Percentiles rank a stretch among this genome's conserved stretches.
phyloP scores from a whole-genome alignment of 257 asterid genomes.

The Capsicum rhomboideum region DNA sequence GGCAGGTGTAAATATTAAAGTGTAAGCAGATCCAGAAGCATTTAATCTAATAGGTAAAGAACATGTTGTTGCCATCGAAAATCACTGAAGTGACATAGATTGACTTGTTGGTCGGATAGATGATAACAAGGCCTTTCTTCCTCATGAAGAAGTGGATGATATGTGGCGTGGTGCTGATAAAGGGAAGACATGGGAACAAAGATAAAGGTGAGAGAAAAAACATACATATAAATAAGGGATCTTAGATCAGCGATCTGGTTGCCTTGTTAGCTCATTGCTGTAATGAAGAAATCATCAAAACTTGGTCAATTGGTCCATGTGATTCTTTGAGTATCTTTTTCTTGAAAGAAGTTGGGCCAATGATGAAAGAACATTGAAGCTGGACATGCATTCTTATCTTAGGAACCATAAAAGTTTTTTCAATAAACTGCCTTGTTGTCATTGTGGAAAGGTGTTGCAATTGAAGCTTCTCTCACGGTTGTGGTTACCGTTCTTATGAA shows the following conservation, averaged over 20 bases:
- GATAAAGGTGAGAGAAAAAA: too few species aligned
- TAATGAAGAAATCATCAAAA: constrained; percentile 91
- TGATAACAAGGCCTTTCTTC: too few species aligned
- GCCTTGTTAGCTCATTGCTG: constrained; percentile 96
- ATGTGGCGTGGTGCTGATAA: too few species aligned
- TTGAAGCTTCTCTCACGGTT: constrained; percentile 41
- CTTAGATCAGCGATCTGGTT: constrained; percentile 86
- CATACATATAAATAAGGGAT: too few species aligned
- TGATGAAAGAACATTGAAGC: constrained; percentile 85
- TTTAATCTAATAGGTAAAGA: constrained; percentile 68
- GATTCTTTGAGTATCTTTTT: constrained; percentile 90
- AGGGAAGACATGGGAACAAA: too few species aligned
- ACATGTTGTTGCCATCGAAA: constrained; percentile 72
- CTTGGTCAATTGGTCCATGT: constrained; percentile 98
- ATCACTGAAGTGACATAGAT: constrained; percentile 90
- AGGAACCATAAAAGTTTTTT: too few species aligned
- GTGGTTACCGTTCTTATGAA: constrained; percentile 69
- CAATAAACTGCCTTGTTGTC: too few species aligned
- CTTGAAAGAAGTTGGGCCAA: constrained; percentile 97
- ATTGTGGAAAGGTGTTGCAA: constrained; percentile 65
- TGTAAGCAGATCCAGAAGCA: constrained; percentile 63
- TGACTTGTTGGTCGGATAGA: constrained; percentile 99
- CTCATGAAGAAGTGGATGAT: too few species aligned
- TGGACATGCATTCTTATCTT: too few species aligned
- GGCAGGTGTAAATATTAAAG: constrained; percentile 78